Base-by-base conservation (phyloP, 1,284 basidiomycete species). In the Erythrobasidium hasegawianum region DNA sequence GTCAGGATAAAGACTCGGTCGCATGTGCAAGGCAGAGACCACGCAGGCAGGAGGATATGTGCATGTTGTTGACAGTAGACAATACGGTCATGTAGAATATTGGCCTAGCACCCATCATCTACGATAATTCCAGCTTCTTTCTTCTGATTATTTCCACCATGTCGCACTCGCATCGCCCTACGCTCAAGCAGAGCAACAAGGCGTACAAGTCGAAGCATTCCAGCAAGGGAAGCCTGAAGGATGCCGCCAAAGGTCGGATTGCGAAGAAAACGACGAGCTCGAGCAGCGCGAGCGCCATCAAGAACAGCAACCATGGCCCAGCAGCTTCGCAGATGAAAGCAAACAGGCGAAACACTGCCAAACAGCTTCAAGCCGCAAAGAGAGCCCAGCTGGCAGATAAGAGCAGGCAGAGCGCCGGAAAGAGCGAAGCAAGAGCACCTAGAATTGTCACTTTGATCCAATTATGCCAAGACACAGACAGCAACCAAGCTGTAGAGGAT, bases 171-270 rank as follows among this genome's bases (percentile, higher is more conserved):
- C 90, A 93, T 77, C 79, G 90, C 70, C 80, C 90, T 24, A 87
- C 89, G 7, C 83, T 91, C 69, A 95, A 93, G 78, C 90, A 94
- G 83, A 88, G 87, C 81, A 95, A 96, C 78, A 96, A 96, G 76
- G 71, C 83, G 1, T 95, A 89, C 82, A 94, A 94, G 65, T 24
- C 33, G 77, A 88, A 86, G 75, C 90, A 96, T 81, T 84, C 90
- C 0, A 84, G 88, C 3, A 94, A 95, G 78, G 85, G 85, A 5
- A n/a, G 60, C 22, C 65, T 72, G 18, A 55, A 67, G 45, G 72
- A 73, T 45, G 68, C 70, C 7, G 59, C 72, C 26, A 75, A 74
- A 57, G 60, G 69, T 18, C 49, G 64, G 39, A 50, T 67, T 18
- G 40, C 22, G 27, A 20, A 26, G 64, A 47, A 49, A 10, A 39